Percentiles rank a stretch among this genome's conserved stretches.
These are phyloP conservation scores for Colletotrichum navitas DNA, from an alignment of 2,329 filamentous ascomycete species.

Conservation along the genomic window DNA sequence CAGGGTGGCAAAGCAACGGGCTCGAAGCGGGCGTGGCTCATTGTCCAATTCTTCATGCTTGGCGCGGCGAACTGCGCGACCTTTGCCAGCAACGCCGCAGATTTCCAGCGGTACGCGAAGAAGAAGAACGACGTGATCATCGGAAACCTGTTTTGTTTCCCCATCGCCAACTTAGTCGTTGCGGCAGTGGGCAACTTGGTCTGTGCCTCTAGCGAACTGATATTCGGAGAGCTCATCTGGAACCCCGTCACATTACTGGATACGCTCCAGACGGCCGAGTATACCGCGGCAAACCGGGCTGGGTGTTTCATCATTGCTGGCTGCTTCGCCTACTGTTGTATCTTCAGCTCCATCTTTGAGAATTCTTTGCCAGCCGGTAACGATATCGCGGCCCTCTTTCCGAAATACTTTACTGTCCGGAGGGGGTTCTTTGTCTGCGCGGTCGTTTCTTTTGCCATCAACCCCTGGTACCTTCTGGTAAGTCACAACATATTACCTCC, in stretches of 20 bases:
- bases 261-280: conserved; percentile 49
- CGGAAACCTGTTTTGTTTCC: conserved; percentile 57
- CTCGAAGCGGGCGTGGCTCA: conserved; percentile 52
- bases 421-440: conserved; percentile 54
- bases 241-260: conserved; percentile 51
- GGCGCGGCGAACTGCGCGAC: conserved; percentile 53
- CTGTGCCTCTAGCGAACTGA: conserved; percentile 47
- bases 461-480: conserved; percentile 55
- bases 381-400: conserved; percentile 55
- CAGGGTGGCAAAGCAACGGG: conserved; percentile 70
- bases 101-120: conserved; percentile 58
- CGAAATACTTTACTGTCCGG: conserved; percentile 54
- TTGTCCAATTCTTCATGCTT: conserved; percentile 54
- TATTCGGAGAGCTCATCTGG: conserved; percentile 45
- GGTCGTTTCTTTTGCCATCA: conserved; percentile 52
- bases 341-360: conserved; percentile 60
- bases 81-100: conserved; percentile 56
- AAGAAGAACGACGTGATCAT: conserved; percentile 56
- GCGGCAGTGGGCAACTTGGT: conserved; percentile 56
- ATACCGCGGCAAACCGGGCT: conserved; percentile 52
- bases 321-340: conserved; percentile 56
- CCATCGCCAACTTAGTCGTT: conserved; percentile 54
- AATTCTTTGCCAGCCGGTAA: conserved; percentile 57
- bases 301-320: conserved; percentile 57
- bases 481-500: conserved; percentile 50